Percentiles rank a stretch among this genome's conserved stretches.
These are phyloP conservation scores for Dendrobium nobile DNA, from an alignment of 106 monocot species.

Conservation along the genomic window DNA sequence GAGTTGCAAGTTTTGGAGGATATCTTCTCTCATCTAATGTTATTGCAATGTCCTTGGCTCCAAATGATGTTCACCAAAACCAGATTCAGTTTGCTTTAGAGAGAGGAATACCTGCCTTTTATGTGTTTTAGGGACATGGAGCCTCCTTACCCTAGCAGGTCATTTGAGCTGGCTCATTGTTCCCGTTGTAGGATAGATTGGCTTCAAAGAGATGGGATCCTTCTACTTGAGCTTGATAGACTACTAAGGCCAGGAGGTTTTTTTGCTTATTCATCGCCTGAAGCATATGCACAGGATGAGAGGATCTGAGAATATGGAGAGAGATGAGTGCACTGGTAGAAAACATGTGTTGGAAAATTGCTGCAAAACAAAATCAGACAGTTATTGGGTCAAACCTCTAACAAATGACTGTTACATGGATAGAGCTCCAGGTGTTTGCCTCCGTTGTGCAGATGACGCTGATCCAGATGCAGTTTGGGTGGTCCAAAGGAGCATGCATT, in stretches of 20 bases:
- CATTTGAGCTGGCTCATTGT: slow-evolving; percentile 74
- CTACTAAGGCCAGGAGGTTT: slow-evolving; percentile 61
- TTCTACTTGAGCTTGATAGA: slow-evolving; percentile 66
- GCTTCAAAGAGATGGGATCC: slow-evolving; percentile 73
- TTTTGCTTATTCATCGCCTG: slow-evolving; percentile 72
- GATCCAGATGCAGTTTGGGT: slow-evolving; percentile 67
- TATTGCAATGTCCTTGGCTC: slow-evolving; percentile 65
- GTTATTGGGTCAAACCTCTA: slow-evolving; percentile 73
- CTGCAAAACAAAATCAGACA: slow-evolving; percentile 57
- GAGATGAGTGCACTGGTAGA: slow-evolving; percentile 60
- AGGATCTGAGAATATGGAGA: slow-evolving; percentile 58
- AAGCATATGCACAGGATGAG: slow-evolving; percentile 78
- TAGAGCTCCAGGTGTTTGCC: slow-evolving; percentile 40
- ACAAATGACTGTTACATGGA: slow-evolving; percentile 65
- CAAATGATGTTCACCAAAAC: slow-evolving; percentile 76
- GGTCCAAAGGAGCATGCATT: slow-evolving; percentile 58
- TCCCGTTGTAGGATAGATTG: slow-evolving; percentile 76
- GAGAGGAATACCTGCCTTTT: slow-evolving; percentile 70
- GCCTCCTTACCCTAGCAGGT: slow-evolving; percentile 61
- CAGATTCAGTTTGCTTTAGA: slow-evolving; percentile 77
- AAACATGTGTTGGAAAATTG: slow-evolving; percentile 68
- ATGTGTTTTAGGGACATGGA: slow-evolving; percentile 56
- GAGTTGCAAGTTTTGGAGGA: slow-evolving; percentile 75
- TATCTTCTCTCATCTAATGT: slow-evolving; percentile 62
- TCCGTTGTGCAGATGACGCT: slow-evolving; percentile 42